These are phyloP conservation scores for Aphanomyces euteiches DNA, from an alignment of 352 stramenopile species.

Conservation along the genomic window DNA sequence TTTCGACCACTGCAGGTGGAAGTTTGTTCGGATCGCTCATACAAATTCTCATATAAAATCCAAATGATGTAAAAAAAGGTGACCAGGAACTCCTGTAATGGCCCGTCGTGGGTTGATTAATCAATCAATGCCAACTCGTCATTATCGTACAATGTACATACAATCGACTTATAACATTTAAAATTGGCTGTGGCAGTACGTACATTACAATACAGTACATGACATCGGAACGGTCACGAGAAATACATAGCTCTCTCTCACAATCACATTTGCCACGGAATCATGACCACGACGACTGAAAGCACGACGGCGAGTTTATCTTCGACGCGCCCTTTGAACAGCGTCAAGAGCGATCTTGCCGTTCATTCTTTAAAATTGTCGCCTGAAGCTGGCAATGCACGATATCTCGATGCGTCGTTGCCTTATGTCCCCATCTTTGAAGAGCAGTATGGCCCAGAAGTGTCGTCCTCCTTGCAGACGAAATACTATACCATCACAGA, in stretches of 20 bases:
- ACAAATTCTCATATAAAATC: too few relatives aligned
- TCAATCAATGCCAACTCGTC: too few relatives aligned
- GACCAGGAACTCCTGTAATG: too few relatives aligned
- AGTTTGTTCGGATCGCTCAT: too few relatives aligned
- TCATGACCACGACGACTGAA: too few relatives aligned
- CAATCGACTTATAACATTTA: too few relatives aligned
- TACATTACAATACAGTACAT: too few relatives aligned
- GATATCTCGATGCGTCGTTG: constrained; percentile 20
- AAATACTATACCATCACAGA: constrained; percentile 31
- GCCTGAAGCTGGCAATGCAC: not conserved
- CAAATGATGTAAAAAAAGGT: too few relatives aligned
- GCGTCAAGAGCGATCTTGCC: constrained; percentile 17
- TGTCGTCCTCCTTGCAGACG: not conserved
- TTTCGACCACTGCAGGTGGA: too few relatives aligned
- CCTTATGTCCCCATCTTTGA: constrained; percentile 24
- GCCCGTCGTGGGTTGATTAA: too few relatives aligned
- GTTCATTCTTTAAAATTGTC: constrained; percentile 3
- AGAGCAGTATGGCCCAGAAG: constrained; percentile 22
- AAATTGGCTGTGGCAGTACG: too few relatives aligned
- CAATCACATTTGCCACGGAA: not conserved
- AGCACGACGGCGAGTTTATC: not conserved
- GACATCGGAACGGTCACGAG: not conserved
- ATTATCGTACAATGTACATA: too few relatives aligned
- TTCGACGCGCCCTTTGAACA: constrained; percentile 2
- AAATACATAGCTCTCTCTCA: not conserved